Evolutionary conservation across 2,329 filamentous ascomycete species (phyloP).

Genomic region (Diaporthe eres): DNA sequence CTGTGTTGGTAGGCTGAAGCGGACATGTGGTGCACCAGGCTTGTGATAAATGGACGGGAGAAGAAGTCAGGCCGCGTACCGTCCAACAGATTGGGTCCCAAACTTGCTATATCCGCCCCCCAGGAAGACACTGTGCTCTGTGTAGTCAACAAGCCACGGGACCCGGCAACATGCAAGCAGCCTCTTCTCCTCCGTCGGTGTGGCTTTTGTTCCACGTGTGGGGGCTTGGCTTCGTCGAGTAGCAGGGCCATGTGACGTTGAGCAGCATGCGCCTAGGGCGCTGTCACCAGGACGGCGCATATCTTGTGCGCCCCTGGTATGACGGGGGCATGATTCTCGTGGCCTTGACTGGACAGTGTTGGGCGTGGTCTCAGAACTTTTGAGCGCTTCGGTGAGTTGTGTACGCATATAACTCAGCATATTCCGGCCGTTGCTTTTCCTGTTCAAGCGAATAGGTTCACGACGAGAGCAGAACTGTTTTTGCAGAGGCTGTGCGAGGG

Average conservation of each 20-base stretch:
- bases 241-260: constrained; percentile 7
- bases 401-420: background rate
- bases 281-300: background rate
- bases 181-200: background rate
- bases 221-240: constrained; percentile 16
- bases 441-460: constrained; percentile 11
- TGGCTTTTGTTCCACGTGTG: background rate
- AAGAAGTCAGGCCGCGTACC: background rate
- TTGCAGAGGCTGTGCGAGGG: background rate
- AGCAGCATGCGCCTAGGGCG: constrained; percentile 10
- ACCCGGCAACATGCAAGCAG: background rate
- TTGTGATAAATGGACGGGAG: background rate
- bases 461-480: background rate
- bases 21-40: background rate
- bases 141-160: background rate
- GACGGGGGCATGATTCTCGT: background rate
- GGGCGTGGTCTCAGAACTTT: background rate
- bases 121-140: background rate
- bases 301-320: background rate
- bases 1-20: background rate
- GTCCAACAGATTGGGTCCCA: background rate
- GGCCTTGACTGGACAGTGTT: background rate
- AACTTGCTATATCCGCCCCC: background rate
- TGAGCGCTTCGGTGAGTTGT: background rate
- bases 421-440: background rate